Conservation (phyloP, 495 filamentous ascomycete species). For the Lentithecium fluviatile region DNA sequence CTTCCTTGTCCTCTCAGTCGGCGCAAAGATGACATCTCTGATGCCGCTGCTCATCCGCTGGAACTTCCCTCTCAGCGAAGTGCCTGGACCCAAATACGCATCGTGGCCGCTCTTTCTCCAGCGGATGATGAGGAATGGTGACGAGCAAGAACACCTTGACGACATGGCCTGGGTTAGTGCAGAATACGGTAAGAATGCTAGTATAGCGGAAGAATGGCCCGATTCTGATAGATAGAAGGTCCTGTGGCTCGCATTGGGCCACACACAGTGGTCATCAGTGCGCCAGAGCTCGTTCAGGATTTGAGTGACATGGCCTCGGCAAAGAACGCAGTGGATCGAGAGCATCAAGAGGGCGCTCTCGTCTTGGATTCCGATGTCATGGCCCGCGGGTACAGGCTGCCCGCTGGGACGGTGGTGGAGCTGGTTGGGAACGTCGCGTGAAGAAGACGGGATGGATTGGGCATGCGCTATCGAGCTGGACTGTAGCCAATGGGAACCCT, state of each 20-base stretch:
- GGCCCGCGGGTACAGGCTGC: neutral
- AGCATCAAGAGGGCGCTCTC: neutral
- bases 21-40: neutral
- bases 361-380: neutral
- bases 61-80: neutral
- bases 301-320: no score
- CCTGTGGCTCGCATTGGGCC: no score
- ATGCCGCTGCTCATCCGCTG: neutral
- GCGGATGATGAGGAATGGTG: neutral
- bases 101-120: neutral
- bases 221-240: no score
- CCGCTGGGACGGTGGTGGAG: neutral
- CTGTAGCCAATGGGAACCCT: no score
- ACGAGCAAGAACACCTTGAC: neutral
- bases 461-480: no score
- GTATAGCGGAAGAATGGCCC: no score
- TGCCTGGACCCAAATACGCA: neutral
- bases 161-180: neutral
- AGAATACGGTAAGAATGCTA: neutral
- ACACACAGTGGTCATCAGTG: no score
- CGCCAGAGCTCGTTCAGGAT: no score
- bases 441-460: neutral
- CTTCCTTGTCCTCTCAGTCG: neutral
- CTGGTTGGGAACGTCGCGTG: neutral
- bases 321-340: neutral